phyloP scores from a whole-genome alignment of 129 eudicot species.

The Helichrysum umbraculigerum region DNA sequence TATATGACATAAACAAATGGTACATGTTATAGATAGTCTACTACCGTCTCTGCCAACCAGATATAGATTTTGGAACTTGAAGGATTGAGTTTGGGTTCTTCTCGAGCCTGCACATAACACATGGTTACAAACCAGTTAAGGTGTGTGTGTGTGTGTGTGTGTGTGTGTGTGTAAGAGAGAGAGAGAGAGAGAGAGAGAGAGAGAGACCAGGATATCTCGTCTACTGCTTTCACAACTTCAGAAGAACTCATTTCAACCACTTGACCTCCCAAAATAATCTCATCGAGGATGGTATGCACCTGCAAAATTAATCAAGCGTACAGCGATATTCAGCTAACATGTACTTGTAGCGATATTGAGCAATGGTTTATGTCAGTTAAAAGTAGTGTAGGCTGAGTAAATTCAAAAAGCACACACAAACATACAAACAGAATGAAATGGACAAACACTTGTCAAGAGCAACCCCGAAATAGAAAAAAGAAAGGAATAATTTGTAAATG shows the following conservation, averaged over 20 bases:
- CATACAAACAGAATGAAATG: background rate
- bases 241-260: conserved; percentile 80
- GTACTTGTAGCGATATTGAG: background rate
- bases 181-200: conserved; percentile 33
- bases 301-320: conserved; percentile 35
- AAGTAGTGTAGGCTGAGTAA: background rate
- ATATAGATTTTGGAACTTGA: conserved; percentile 47
- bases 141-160: background rate
- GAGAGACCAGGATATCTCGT: conserved; percentile 66
- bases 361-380: background rate
- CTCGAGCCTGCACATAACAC: conserved; percentile 58
- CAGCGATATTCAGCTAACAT: background rate
- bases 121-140: conserved; percentile 8
- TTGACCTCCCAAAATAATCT: conserved; percentile 90
- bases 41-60: conserved; percentile 67
- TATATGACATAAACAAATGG: background rate
- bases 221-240: conserved; percentile 70
- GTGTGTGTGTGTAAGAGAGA: background rate
- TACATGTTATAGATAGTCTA: conserved; percentile 7
- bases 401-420: background rate
- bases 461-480: background rate
- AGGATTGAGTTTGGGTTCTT: conserved; percentile 44
- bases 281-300: conserved; percentile 87
- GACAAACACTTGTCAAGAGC: background rate
- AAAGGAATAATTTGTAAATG: too few relatives aligned